These are phyloP conservation scores for Paramecium primaurelia DNA, from an alignment of 73 alveolate genomes.

Conservation along the genomic window DNA sequence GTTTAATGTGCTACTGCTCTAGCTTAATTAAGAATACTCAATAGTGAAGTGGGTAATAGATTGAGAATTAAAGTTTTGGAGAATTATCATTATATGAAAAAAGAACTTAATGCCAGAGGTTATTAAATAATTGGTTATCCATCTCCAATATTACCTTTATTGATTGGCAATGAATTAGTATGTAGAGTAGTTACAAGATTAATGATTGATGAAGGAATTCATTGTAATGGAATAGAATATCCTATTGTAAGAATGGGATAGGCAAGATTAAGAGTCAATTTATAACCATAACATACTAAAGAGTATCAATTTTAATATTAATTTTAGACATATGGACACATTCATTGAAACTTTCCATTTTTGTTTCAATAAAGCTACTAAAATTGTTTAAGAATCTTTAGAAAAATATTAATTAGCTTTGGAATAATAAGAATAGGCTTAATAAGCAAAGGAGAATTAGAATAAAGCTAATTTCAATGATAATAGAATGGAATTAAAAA, in stretches of 20 bases:
- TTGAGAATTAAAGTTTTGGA: constrained; percentile 37
- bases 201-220: constrained; percentile 61
- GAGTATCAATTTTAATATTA: background rate
- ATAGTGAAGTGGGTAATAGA: constrained; percentile 49
- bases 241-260: constrained; percentile 48
- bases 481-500: background rate
- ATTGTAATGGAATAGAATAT: constrained; percentile 61
- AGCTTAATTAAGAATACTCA: constrained; percentile 60
- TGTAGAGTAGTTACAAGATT: constrained; percentile 62
- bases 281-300: constrained; percentile 60
- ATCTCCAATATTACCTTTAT: constrained; percentile 50
- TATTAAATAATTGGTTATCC: constrained; percentile 54
- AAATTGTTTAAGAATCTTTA: constrained; percentile 39
- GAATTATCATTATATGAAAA: constrained; percentile 55
- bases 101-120: constrained; percentile 40
- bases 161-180: constrained; percentile 49
- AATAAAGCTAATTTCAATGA: background rate
- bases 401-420: constrained; percentile 22
- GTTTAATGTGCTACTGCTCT: constrained; percentile 55
- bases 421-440: background rate
- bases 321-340: constrained; percentile 44
- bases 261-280: constrained; percentile 61
- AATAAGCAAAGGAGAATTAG: background rate
- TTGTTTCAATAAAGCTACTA: background rate
- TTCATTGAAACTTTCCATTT: constrained; percentile 51